Evolutionary conservation across 2,329 filamentous ascomycete genomes (phyloP).

Genomic region (Chalara sp.): DNA sequence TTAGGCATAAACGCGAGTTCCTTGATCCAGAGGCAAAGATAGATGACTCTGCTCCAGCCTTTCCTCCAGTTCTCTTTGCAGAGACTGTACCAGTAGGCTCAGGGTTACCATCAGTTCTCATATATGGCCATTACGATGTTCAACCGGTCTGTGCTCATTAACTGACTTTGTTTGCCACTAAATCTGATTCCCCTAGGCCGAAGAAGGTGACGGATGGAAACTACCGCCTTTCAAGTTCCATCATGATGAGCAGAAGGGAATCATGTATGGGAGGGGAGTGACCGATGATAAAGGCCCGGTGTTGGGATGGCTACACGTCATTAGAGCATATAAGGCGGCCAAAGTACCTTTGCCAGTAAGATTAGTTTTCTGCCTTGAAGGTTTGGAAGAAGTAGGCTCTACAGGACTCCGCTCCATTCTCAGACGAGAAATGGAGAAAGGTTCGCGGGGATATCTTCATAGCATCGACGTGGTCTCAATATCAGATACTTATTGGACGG

Average conservation of each 20-base stretch:
- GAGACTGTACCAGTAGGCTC: not conserved
- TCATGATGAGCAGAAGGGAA: not conserved
- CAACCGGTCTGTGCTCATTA: not conserved
- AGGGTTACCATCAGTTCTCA: conserved; percentile 1
- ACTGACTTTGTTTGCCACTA: too few relatives aligned
- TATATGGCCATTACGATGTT: conserved; percentile 6
- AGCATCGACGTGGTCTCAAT: conserved; percentile 1
- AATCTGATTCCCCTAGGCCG: too few relatives aligned
- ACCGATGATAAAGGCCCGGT: conserved; percentile 4
- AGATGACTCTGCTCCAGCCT: not conserved
- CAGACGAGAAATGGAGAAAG: not conserved
- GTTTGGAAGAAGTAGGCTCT: conserved; percentile 3
- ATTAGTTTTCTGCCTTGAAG: conserved; percentile 3
- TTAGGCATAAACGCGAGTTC: not conserved
- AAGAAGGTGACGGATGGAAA: not conserved
- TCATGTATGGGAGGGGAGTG: not conserved
- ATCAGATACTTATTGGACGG: conserved; percentile 4
- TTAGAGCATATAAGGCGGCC: not conserved
- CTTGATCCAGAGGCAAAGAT: not conserved
- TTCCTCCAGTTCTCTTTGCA: not conserved
- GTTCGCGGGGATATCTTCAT: not conserved
- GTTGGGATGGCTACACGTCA: conserved; percentile 2
- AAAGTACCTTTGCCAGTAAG: not conserved
- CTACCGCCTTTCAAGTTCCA: not conserved
- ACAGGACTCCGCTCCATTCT: not conserved